Evolutionary conservation across 2,329 filamentous ascomycete genomes (phyloP).

Genomic region (Fusarium globosum): DNA sequence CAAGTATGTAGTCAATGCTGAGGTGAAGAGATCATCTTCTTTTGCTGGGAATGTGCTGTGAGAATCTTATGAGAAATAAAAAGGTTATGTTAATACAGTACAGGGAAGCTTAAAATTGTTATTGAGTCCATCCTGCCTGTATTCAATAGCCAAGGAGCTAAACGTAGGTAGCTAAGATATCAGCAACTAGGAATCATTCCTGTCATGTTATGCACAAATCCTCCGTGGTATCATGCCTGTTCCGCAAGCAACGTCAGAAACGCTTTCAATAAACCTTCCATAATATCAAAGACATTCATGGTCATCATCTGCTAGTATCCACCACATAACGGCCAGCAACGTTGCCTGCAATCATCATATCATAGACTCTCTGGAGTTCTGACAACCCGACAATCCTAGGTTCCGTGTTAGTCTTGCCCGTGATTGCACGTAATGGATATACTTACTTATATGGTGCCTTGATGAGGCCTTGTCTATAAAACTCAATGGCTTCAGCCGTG

Average conservation of each 20-base stretch:
- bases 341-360: constrained; percentile 73
- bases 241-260: not conserved
- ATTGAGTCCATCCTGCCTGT: not conserved
- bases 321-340: constrained; percentile 80
- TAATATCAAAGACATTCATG: not conserved
- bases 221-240: not conserved
- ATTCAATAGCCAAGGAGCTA: not conserved
- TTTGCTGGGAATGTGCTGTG: not conserved
- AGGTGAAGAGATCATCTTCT: too few species aligned
- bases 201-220: not conserved
- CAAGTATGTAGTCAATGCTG: rapidly evolving
- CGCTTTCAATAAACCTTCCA: not conserved
- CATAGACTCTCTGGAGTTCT: constrained; percentile 79
- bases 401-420: not conserved
- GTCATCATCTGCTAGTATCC: constrained; percentile 69
- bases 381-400: constrained; percentile 73
- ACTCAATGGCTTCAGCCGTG: constrained; percentile 85
- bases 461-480: constrained; percentile 83
- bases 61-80: not conserved
- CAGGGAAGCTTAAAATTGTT: too few species aligned
- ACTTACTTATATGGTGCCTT: constrained; percentile 78
- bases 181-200: too few species aligned
- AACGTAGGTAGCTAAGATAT: not conserved
- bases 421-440: rapidly evolving
- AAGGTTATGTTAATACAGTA: not conserved